Conservation (phyloP, 2,329 filamentous ascomycete genomes). For the Neonectria magnoliae region DNA sequence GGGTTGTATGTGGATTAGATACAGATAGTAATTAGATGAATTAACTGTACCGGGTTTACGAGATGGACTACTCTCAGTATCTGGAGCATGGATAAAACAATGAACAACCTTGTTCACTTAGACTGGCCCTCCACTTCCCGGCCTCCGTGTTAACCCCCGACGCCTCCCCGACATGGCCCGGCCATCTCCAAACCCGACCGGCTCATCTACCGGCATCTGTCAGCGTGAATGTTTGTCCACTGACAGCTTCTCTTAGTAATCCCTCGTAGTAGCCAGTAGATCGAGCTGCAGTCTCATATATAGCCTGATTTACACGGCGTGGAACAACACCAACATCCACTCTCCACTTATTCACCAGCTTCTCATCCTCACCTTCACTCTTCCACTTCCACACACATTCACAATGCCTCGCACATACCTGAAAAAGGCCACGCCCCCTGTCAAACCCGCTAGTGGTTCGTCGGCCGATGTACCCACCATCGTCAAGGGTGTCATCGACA, state of each 20-base stretch:
- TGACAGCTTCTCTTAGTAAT: neutral
- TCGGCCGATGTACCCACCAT: conserved; percentile 37
- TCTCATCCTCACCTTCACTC: neutral
- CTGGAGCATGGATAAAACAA: neutral
- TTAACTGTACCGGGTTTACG: neutral
- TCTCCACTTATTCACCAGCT: neutral
- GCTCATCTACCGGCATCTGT: neutral
- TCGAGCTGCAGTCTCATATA: conserved; percentile 4
- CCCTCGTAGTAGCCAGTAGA: neutral
- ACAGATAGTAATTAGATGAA: neutral
- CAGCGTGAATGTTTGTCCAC: neutral
- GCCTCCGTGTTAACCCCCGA: conserved; percentile 1
- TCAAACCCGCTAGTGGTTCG: conserved; percentile 13
- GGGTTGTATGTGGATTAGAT: conserved; percentile 28
- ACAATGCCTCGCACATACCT: conserved; percentile 22
- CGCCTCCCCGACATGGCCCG: conserved; percentile 16
- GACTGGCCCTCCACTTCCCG: conserved; percentile 18
- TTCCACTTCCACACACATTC: neutral
- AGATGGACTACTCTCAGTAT: neutral
- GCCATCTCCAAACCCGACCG: conserved; percentile 9
- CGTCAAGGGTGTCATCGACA: conserved; percentile 58
- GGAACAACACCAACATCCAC: neutral
- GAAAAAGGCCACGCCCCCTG: conserved; percentile 17
- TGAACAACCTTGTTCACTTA: neutral
- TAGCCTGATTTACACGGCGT: neutral